phyloP scores from a whole-genome alignment of 345 rosid species.

The Arabis hirsuta region DNA sequence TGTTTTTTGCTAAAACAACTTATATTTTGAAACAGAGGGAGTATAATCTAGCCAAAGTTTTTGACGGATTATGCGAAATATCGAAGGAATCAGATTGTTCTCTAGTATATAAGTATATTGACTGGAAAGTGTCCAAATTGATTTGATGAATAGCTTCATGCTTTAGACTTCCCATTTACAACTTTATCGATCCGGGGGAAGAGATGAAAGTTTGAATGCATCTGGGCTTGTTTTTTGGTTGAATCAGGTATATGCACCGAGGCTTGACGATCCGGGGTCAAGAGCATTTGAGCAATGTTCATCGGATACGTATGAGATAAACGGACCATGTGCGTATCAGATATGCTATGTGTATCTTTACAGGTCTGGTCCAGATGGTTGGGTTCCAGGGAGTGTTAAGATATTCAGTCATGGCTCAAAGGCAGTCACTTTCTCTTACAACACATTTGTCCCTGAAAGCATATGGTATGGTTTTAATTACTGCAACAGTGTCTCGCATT shows the following conservation, averaged over 20 bases:
- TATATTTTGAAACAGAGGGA: no score
- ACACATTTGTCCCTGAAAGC: constrained; percentile 52
- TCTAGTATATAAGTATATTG: no score
- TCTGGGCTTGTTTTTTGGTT: background rate
- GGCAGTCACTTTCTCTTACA: constrained; percentile 52
- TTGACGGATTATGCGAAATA: no score
- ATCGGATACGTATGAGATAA: constrained; percentile 56
- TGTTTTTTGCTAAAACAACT: no score
- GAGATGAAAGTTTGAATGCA: background rate
- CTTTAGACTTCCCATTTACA: background rate
- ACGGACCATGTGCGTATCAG: constrained; percentile 65
- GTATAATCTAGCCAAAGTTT: no score
- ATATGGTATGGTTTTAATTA: constrained; percentile 73
- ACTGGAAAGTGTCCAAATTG: background rate
- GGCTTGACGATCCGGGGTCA: constrained; percentile 59
- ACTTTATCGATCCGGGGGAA: background rate
- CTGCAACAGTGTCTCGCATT: constrained; percentile 36
- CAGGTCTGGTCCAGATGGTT: constrained; percentile 65
- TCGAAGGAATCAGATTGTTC: no score
- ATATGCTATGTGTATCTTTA: constrained; percentile 62
- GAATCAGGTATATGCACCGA: constrained; percentile 60
- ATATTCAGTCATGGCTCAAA: constrained; percentile 48
- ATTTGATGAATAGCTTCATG: background rate
- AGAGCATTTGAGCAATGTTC: constrained; percentile 69
- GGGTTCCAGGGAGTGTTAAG: constrained; percentile 63